Conservation (phyloP, 257 asterid species). For the Jacaranda copaia region DNA sequence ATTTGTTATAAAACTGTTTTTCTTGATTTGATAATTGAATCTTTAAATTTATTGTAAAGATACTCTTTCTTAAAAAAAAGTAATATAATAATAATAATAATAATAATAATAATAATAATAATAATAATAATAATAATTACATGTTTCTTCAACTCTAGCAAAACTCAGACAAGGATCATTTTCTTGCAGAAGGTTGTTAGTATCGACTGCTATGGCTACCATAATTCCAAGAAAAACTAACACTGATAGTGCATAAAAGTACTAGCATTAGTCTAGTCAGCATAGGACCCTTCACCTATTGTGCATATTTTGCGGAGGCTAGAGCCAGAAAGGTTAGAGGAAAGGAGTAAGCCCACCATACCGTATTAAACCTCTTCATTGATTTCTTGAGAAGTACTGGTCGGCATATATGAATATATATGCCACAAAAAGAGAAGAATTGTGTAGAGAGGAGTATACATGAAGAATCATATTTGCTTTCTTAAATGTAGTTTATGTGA, state of each 20-base stretch:
- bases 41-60: too few relatives aligned
- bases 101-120: too few relatives aligned
- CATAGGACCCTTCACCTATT: constrained; percentile 40
- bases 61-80: too few relatives aligned
- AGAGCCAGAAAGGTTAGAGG: constrained; percentile 58
- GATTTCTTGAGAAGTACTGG: constrained; percentile 66
- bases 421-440: neutral
- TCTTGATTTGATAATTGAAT: too few relatives aligned
- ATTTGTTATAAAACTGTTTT: too few relatives aligned
- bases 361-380: constrained; percentile 50
- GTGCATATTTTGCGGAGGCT: constrained; percentile 58
- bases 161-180: constrained; percentile 45
- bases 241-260: constrained; percentile 58
- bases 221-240: constrained; percentile 47
- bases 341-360: constrained; percentile 72
- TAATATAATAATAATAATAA: too few relatives aligned
- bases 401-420: constrained; percentile 43
- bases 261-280: constrained; percentile 50
- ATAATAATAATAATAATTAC: too few relatives aligned
- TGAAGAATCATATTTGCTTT: too few relatives aligned
- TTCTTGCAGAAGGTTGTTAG: constrained; percentile 43
- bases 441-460: neutral
- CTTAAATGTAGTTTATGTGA: too few relatives aligned
- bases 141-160: neutral
- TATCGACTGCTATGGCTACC: constrained; percentile 46